phyloP scores from a whole-genome alignment of 2,329 filamentous ascomycete species.

The Penicillium sp. region DNA sequence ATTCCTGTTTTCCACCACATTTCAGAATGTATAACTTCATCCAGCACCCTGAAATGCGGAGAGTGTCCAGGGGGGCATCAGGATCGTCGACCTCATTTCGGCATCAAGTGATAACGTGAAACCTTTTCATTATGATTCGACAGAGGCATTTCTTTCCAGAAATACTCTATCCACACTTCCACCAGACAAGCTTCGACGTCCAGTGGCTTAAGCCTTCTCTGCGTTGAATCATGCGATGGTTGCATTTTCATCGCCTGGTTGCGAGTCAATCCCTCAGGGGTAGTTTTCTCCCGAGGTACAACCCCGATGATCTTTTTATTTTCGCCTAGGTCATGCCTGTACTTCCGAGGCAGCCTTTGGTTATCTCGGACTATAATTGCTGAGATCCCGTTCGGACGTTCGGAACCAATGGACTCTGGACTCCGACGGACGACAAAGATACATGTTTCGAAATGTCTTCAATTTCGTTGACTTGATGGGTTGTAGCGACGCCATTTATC shows the following conservation, averaged over 20 bases:
- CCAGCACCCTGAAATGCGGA: background rate
- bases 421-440: background rate
- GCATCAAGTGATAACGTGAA: background rate
- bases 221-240: background rate
- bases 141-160: background rate
- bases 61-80: background rate
- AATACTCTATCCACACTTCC: background rate
- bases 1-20: background rate
- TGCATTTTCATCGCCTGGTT: background rate
- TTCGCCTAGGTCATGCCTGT: background rate
- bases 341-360: background rate
- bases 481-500: background rate
- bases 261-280: background rate
- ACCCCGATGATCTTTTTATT: background rate
- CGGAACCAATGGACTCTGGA: background rate
- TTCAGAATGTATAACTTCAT: background rate
- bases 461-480: background rate
- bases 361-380: background rate
- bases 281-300: background rate
- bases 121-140: background rate
- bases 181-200: background rate
- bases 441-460: background rate
- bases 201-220: background rate
- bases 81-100: background rate
- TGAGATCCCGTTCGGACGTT: background rate